Conservation (phyloP, 2,329 filamentous ascomycete species). For the Hawksworthiomyces lignivorus region DNA sequence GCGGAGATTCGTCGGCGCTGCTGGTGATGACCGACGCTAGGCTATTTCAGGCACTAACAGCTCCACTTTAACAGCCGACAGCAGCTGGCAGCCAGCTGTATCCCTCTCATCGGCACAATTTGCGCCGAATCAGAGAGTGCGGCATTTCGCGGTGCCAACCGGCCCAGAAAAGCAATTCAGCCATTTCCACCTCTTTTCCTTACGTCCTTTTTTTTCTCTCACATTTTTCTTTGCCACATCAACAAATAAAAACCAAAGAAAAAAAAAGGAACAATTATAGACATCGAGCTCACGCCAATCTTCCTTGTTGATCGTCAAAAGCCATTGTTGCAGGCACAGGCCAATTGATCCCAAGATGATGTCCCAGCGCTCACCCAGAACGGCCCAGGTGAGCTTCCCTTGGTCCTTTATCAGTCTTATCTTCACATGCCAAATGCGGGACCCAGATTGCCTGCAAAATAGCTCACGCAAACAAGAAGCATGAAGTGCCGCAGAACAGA, state of each 20-base stretch:
- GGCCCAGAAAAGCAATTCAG: slow-evolving; percentile 1
- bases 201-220: neutral
- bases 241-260: neutral
- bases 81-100: slow-evolving; percentile 1
- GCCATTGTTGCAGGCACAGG: slow-evolving; percentile 2
- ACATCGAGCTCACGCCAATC: neutral
- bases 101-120: slow-evolving; percentile 7
- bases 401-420: neutral
- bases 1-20: slow-evolving; percentile 15
- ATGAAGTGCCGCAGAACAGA: no score
- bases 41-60: neutral
- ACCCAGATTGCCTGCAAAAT: no score
- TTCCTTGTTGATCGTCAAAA: slow-evolving; percentile 1
- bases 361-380: slow-evolving; percentile 48
- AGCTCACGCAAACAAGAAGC: no score
- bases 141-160: slow-evolving; percentile 6
- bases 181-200: neutral
- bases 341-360: slow-evolving; percentile 40
- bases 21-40: slow-evolving; percentile 11
- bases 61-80: neutral
- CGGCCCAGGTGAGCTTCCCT: slow-evolving; percentile 43
- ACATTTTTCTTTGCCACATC: slow-evolving; percentile 7
- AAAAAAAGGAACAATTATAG: no score
- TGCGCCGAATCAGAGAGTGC: slow-evolving; percentile 7
- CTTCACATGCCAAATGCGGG: slow-evolving; percentile 10